Evolutionary conservation across 192 early-diverging fungal species (phyloP).

Genomic region (Coemansia sp.): DNA sequence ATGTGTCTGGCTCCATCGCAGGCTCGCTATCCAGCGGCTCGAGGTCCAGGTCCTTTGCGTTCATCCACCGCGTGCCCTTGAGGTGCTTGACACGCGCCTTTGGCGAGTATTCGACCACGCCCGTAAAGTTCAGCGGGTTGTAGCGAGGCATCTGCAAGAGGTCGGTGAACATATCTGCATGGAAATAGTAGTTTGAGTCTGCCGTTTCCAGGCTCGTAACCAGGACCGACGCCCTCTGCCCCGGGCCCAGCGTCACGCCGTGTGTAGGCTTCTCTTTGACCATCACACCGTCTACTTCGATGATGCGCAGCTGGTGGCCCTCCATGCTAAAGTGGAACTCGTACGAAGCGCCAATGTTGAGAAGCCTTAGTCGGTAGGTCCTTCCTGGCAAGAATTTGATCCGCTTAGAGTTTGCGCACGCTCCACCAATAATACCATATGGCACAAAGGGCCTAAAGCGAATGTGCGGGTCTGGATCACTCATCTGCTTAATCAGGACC

Average conservation of each 20-base stretch:
- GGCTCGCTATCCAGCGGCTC: conserved; percentile 51
- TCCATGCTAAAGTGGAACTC: conserved; percentile 76
- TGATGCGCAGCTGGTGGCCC: conserved; percentile 67
- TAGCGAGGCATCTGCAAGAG: conserved; percentile 61
- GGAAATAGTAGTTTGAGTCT: conserved; percentile 61
- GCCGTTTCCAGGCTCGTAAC: conserved; percentile 62
- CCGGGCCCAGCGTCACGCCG: conserved; percentile 58
- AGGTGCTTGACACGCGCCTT: conserved; percentile 8
- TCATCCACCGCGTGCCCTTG: conserved; percentile 17
- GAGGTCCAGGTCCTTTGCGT: conserved; percentile 55
- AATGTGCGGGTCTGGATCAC: conserved; percentile 46
- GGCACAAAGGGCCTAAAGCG: conserved; percentile 26
- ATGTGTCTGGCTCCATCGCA: conserved; percentile 36
- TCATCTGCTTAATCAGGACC: conserved; percentile 54
- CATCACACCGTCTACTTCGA: conserved; percentile 76
- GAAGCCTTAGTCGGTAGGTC: conserved; percentile 74
- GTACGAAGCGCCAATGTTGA: conserved; percentile 70
- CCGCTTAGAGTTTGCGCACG: conserved; percentile 49
- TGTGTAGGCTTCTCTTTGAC: conserved; percentile 52
- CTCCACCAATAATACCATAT: conserved; percentile 48
- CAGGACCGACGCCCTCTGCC: conserved; percentile 74
- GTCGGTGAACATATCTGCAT: conserved; percentile 66
- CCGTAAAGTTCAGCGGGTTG: conserved; percentile 58
- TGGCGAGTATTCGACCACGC: conserved; percentile 53
- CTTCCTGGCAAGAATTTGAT: conserved; percentile 66